A percentile compares a stretch with the other conserved stretches of the same genome.
Conservation (phyloP, 2,329 filamentous ascomycete species). For the Aquanectria penicillioides region DNA sequence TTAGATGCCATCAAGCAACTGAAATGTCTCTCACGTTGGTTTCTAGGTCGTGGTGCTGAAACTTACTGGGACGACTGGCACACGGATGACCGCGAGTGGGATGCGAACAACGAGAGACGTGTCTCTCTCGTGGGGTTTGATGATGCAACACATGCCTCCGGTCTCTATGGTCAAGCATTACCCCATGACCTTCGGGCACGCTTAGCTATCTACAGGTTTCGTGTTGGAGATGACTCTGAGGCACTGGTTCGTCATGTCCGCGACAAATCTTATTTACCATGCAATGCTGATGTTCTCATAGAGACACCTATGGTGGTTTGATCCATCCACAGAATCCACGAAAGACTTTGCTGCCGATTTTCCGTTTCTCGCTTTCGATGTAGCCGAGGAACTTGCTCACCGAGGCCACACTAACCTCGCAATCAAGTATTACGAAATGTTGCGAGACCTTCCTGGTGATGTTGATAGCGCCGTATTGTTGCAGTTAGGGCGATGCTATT, state of each 20-base stretch:
- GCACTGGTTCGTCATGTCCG: conserved; percentile 73
- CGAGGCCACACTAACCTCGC: conserved; percentile 50
- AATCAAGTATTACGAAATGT: conserved; percentile 65
- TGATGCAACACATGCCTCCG: conserved; percentile 60
- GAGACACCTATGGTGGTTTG: conserved; percentile 76
- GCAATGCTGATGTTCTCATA: conserved; percentile 44
- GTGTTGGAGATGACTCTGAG: conserved; percentile 74
- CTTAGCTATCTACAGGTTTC: conserved; percentile 84
- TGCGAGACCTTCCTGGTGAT: conserved; percentile 59
- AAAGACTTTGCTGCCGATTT: conserved; percentile 69
- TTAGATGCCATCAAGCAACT: conserved; percentile 74
- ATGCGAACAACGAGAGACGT: conserved; percentile 76
- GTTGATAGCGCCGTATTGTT: conserved; percentile 63
- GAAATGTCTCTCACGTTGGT: conserved; percentile 81
- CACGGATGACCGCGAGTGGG: conserved; percentile 90
- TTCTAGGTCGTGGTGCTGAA: conserved; percentile 80
- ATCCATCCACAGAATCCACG: conserved; percentile 65
- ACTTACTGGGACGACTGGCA: conserved; percentile 78
- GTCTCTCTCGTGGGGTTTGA: conserved; percentile 69
- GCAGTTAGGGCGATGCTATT: conserved; percentile 74
- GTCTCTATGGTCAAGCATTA: conserved; percentile 76
- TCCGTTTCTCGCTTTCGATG: conserved; percentile 81
- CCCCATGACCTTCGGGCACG: conserved; percentile 87
- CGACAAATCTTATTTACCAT: not conserved
- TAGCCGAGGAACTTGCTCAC: conserved; percentile 57